These are phyloP conservation scores for Corymbia citriodora DNA, from an alignment of 441 rosid genomes.

Conservation along the genomic window DNA sequence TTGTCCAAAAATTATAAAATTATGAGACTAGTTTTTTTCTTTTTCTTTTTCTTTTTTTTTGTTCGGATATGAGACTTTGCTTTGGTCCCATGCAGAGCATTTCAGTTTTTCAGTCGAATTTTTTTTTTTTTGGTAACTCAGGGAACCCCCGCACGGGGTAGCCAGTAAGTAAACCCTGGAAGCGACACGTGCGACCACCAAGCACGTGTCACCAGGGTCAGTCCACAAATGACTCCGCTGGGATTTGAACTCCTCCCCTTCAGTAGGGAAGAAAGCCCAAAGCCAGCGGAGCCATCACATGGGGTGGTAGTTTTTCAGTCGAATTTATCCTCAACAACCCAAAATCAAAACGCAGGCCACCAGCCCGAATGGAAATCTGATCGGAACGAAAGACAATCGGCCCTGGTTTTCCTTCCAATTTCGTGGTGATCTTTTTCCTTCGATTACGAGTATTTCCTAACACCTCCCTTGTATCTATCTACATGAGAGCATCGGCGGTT, in stretches of 20 bases:
- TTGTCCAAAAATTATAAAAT: neutral
- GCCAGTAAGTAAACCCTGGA: no score
- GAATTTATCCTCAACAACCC: neutral
- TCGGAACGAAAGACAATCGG: fast-evolving
- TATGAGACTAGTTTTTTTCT: neutral
- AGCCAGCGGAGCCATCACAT: no score
- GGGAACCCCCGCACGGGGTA: no score
- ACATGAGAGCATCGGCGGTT: neutral
- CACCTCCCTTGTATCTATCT: neutral
- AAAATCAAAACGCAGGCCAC: neutral
- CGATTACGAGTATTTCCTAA: neutral
- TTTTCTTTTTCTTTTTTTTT: no score
- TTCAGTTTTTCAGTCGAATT: neutral
- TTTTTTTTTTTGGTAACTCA: no score
- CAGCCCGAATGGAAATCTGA: neutral
- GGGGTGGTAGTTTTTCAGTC: neutral
- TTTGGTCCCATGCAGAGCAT: neutral
- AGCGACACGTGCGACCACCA: no score
- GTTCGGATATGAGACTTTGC: no score
- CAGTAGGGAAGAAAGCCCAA: no score
- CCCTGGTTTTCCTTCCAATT: fast-evolving
- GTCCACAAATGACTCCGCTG: no score
- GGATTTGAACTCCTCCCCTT: no score
- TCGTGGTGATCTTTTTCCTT: neutral
- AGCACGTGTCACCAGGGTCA: no score